These are phyloP conservation scores for Neocallimastix lanati DNA, from an alignment of 192 early-diverging fungal species.

Conservation along the genomic window DNA sequence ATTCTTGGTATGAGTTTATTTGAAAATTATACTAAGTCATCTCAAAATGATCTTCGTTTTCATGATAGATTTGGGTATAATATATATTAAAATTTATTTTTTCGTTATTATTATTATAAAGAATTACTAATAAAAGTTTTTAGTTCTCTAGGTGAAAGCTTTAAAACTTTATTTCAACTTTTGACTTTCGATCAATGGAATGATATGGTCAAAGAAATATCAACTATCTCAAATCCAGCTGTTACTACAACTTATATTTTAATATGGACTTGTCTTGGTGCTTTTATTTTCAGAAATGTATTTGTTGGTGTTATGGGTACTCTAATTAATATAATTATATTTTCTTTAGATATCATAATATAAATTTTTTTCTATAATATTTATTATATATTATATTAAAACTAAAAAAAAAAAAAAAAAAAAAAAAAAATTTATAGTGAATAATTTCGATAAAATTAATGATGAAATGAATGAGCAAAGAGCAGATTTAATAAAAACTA, in stretches of 20 bases:
- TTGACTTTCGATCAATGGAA: constrained; percentile 28
- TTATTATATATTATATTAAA: too few species aligned
- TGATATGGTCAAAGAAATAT: constrained; percentile 3
- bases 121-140: too few species aligned
- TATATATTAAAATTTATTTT: too few species aligned
- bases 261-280: constrained; percentile 21
- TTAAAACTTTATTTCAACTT: constrained; percentile 19
- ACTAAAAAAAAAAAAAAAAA: too few species aligned
- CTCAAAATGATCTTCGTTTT: constrained; percentile 5
- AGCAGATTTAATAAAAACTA: constrained; percentile 4
- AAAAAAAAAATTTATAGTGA: neutral
- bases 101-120: too few species aligned
- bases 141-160: constrained; percentile 10
- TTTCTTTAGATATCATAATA: too few species aligned
- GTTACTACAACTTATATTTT: constrained; percentile 14
- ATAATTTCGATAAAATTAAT: constrained; percentile 21
- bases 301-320: constrained; percentile 26
- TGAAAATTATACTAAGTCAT: constrained; percentile 7
- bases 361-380: too few species aligned
- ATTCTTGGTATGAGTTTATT: constrained; percentile 19
- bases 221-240: constrained; percentile 7
- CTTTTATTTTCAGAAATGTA: constrained; percentile 25
- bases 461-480: constrained; percentile 14
- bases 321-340: neutral
- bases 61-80: constrained; percentile 13